These are phyloP conservation scores for Chaetoceros tenuissimus DNA, from an alignment of 108 stramenopile species.

Conservation along the genomic window DNA sequence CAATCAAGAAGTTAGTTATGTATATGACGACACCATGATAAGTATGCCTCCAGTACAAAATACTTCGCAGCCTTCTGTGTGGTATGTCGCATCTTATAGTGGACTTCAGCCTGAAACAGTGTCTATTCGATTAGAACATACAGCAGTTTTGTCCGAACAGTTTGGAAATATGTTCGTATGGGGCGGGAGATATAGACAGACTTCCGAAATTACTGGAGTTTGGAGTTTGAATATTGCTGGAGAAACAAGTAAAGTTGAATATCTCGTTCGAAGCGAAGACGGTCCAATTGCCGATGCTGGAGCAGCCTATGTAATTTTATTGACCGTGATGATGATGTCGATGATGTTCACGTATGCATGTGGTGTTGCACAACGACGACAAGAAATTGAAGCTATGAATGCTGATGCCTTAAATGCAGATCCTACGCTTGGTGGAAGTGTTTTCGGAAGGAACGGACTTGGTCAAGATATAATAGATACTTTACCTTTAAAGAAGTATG, in stretches of 20 bases:
- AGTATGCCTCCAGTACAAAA: conserved; percentile 15
- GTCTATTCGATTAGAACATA: conserved; percentile 25
- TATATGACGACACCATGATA: conserved; percentile 31
- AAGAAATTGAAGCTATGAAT: conserved; percentile 20
- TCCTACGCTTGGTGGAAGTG: background rate
- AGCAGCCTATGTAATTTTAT: conserved; percentile 31
- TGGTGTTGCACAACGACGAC: conserved; percentile 30
- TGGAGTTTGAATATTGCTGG: conserved; percentile 40
- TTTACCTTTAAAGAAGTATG: conserved; percentile 38
- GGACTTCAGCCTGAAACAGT: conserved; percentile 8
- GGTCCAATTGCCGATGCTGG: conserved; percentile 29
- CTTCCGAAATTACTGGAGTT: conserved; percentile 23
- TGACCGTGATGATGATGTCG: conserved; percentile 41
- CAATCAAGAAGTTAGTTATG: conserved; percentile 31
- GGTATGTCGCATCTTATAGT: conserved; percentile 8
- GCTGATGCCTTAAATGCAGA: conserved; percentile 1
- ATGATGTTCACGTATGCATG: conserved; percentile 32
- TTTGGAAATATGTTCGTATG: conserved; percentile 26
- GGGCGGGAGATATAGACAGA: conserved; percentile 35
- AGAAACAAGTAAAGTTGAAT: conserved; percentile 15
- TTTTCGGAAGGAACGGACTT: conserved; percentile 28
- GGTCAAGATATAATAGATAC: conserved; percentile 38
- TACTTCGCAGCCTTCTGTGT: conserved; percentile 16
- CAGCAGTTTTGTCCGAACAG: conserved; percentile 16
- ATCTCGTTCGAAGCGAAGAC: conserved; percentile 18